Evolutionary conservation across 1,284 basidiomycete genomes (phyloP).

Genomic region (Leccinum ponderosum): DNA sequence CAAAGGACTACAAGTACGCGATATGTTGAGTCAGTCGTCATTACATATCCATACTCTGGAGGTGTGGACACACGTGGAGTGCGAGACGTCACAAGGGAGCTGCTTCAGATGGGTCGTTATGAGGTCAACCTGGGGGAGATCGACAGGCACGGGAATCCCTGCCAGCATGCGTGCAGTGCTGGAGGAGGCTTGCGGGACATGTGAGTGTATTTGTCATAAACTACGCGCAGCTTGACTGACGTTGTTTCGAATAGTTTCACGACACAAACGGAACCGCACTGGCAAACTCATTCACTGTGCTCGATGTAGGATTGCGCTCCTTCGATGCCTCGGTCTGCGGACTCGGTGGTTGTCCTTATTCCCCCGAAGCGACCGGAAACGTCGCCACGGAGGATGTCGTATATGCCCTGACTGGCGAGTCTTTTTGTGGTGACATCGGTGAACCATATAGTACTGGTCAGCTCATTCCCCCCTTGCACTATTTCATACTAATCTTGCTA

Average conservation of each 20-base stretch:
- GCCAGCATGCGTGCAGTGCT: conserved; percentile 67
- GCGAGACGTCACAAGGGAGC: conserved; percentile 66
- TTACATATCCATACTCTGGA: conserved; percentile 88
- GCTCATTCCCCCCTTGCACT: too few species aligned
- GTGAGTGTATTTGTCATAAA: conserved; percentile 34
- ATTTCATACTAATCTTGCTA: too few species aligned
- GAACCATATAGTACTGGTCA: too few species aligned
- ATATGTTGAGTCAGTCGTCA: conserved; percentile 78
- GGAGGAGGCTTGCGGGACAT: conserved; percentile 79
- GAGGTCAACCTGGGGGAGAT: conserved; percentile 87
- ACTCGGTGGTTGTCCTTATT: too few species aligned
- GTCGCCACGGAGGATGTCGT: too few species aligned
- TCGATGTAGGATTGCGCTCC: too few species aligned
- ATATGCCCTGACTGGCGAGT: too few species aligned
- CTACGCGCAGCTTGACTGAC: background rate
- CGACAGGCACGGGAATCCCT: conserved; percentile 69
- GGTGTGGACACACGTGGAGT: conserved; percentile 69
- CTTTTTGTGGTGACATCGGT: too few species aligned
- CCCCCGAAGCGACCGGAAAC: too few species aligned
- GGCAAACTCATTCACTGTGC: too few species aligned
- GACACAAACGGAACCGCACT: conserved; percentile 59
- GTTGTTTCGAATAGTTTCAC: conserved; percentile 65
- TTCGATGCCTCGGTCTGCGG: too few species aligned
- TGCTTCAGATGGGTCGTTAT: conserved; percentile 75
- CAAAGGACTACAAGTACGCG: conserved; percentile 73